Conservation (phyloP, 1,284 basidiomycete species). For the Xerocomus nothofagi region DNA sequence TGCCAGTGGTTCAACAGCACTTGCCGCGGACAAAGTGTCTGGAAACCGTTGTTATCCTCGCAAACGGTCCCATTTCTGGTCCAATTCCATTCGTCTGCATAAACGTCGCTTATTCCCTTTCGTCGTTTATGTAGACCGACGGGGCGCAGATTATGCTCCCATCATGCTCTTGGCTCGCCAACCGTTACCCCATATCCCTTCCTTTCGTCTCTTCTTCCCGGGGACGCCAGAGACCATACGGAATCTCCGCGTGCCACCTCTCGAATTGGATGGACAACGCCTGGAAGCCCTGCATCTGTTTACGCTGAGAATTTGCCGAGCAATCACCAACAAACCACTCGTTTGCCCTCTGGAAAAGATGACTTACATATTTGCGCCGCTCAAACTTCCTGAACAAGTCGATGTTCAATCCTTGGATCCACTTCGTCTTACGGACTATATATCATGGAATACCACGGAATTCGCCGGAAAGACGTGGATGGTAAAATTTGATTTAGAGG, state of each 20-base stretch:
- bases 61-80: constrained; percentile 66
- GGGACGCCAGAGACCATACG: constrained; percentile 45
- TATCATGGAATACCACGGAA: constrained; percentile 65
- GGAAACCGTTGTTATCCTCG: constrained; percentile 56
- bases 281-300: constrained; percentile 55
- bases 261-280: constrained; percentile 48
- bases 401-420: constrained; percentile 28
- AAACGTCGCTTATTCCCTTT: constrained; percentile 52
- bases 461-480: constrained; percentile 52
- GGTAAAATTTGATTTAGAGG: constrained; percentile 47
- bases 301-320: constrained; percentile 60
- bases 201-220: constrained; percentile 59
- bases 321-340: constrained; percentile 66
- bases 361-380: constrained; percentile 65
- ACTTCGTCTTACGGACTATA: constrained; percentile 43
- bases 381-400: constrained; percentile 35
- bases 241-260: constrained; percentile 47
- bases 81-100: constrained; percentile 37
- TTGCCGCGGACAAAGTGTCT: constrained; percentile 32
- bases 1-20: constrained; percentile 10
- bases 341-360: constrained; percentile 51
- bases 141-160: constrained; percentile 46
- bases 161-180: constrained; percentile 63
- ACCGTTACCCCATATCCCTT: constrained; percentile 56
- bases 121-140: constrained; percentile 44